Base-by-base conservation (phyloP, 306 rosid species). In the Citrullus mucosospermus region DNA sequence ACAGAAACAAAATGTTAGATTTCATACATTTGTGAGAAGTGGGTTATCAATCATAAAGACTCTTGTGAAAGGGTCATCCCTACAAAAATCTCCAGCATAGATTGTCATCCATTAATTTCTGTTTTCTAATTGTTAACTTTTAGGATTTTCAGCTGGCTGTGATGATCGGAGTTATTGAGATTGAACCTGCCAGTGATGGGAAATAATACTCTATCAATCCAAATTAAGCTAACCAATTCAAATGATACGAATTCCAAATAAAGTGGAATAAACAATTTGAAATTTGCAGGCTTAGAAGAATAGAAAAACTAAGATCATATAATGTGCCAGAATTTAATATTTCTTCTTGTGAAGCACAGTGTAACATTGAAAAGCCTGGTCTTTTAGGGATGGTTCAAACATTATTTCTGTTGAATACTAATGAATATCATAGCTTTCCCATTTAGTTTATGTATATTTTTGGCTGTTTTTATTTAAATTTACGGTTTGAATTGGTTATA, bases 401-500 rank as follows among this genome's bases (percentile, higher is more conserved):
- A 17, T 39, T 18, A 38, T 32, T 34, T 7, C 1, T 34, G 3
- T 65, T 36, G 25, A 36, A 28, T 61, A 61, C 30, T 2, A 14
- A 14, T 28, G 39, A 30, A 61, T 11, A 4, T 14, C 15, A 0
- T 61, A 4, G 9, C 18, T 61, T 17, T 38, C 1, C 48, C 25
- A 66, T 44, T 18, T 63, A 16, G 32, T n/a, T 25, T 18, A n/a
- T 39, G 38, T 65, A 34, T 65, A 34, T 34, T 34, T 62, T 63
- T 69, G 9, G 36, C 13, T 68, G 55, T 69, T 69, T 28, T 30
- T 72, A 3, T 73, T 25, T 43, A 48, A 22, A 48, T 71, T 46
- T 10, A 71, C 41, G 25, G 13, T 72, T 83, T 59, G 38, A 57
- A 44, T 55, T 74, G 77, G 78, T 78, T 87, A 8, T 67, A 25